Base-by-base conservation (phyloP, 2,329 filamentous ascomycete genomes). In the Fusarium palustre region DNA sequence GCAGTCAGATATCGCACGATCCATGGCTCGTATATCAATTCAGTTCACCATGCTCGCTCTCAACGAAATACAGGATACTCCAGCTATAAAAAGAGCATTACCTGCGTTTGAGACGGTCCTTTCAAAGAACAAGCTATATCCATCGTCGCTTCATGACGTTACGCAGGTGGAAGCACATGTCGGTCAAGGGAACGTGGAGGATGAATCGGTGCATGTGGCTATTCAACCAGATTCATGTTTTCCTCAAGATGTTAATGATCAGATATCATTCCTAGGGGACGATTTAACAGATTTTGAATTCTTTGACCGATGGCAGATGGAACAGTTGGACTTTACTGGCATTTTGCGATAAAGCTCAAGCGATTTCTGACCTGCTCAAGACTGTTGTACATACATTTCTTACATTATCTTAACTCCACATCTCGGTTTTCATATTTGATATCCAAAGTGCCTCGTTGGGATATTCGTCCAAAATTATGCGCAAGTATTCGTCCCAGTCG, bases 401-500 rank as follows among this genome's bases (percentile, higher is more conserved):
- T 0, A 4, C 0, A 2, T 13, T 20, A 16, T 16, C 25, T 16
- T 16, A 61, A 59, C 36, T 54, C 61, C 66, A 74, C 53, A 73
- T 50, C 36, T 73, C 63, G 30, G 57, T 41, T 34, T 56, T 62
- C 36, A 71, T 60, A 34, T 42, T 70, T 18, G 52, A 50, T 30
- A 73, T 36, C 72, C 68, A 75, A 11, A 67, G 46, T 25, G 59
- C 59, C 39, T 74, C 57, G n/a, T 65, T 66, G 5, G 56, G 64
- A 36, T 72, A 67, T 28, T 72, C 59, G 33, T 74, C 68, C 11
- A 76, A 22, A 16, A 55, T 20, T 7, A 64, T 61, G 5, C 39
- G 24, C 5, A 75, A n/a, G 43, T 66, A 74, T 11, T 65, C 48
- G 38, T 69, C 64, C 69, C 69, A 75, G 25, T 74, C 71, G 38